phyloP scores from a whole-genome alignment of 1,139 yeast genomes.

The Yamadazyma mexicana region DNA sequence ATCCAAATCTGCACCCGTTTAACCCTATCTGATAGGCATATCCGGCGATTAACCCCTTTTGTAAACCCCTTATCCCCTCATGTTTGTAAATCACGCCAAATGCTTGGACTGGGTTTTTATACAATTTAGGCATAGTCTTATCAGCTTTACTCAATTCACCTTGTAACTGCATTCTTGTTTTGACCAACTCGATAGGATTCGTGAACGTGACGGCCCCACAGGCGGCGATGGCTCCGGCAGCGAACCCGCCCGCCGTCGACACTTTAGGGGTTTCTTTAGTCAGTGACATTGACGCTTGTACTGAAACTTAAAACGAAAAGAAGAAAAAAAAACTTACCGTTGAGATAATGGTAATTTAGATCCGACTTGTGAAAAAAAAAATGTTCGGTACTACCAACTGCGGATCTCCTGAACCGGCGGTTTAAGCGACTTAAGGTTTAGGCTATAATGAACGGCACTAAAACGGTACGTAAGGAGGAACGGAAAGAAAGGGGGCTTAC shows the following conservation, averaged over 20 bases:
- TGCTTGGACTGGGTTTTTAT: constrained; percentile 87
- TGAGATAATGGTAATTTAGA: too few species aligned
- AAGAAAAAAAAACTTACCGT: background rate
- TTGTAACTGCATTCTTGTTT: constrained; percentile 94
- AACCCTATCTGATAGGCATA: constrained; percentile 86
- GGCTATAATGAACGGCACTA: too few species aligned
- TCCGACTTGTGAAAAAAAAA: too few species aligned
- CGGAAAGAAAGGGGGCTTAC: too few species aligned
- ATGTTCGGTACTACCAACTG: too few species aligned
- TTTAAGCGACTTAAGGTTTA: too few species aligned
- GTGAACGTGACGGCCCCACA: constrained; percentile 98
- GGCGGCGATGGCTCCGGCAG: constrained; percentile 95
- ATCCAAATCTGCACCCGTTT: constrained; percentile 91
- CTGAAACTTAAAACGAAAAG: background rate
- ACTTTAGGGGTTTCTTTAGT: constrained; percentile 32
- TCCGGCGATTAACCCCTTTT: constrained; percentile 82
- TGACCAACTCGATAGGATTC: constrained; percentile 91
- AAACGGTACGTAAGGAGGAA: too few species aligned
- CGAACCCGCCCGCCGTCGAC: constrained; percentile 74
- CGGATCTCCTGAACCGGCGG: constrained; percentile 4
- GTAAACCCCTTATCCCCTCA: constrained; percentile 87
- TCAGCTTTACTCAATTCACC: constrained; percentile 74
- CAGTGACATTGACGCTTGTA: background rate
- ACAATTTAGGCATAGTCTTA: constrained; percentile 49
- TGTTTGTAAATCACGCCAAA: constrained; percentile 67